phyloP scores from a whole-genome alignment of 495 filamentous ascomycete species.

The Lepraria neglecta region DNA sequence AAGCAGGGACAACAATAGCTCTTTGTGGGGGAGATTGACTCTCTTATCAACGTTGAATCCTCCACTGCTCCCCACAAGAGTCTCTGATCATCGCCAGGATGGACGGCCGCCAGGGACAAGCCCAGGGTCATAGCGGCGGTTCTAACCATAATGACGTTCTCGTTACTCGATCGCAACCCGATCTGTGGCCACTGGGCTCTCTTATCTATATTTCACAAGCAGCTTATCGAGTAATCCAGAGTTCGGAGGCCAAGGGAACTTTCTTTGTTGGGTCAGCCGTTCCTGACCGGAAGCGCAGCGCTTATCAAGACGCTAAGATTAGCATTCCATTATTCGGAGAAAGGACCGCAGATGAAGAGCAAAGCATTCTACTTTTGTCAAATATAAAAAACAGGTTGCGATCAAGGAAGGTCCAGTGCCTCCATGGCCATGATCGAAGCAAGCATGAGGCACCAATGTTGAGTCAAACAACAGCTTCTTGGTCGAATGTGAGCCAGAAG shows the following conservation, averaged over 20 bases:
- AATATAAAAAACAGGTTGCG: too few relatives aligned
- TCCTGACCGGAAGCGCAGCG: neutral
- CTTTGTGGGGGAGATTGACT: slow-evolving; percentile 19
- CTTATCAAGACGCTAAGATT: neutral
- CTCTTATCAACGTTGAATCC: slow-evolving; percentile 18
- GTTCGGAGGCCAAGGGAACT: slow-evolving; percentile 4
- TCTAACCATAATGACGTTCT: neutral
- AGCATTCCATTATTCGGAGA: neutral
- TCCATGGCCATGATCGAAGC: too few relatives aligned
- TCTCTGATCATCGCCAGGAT: neutral
- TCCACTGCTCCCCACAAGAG: slow-evolving; percentile 5
- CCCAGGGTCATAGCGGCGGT: neutral
- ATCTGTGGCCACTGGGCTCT: neutral
- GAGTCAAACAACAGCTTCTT: too few relatives aligned
- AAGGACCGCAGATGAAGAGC: neutral
- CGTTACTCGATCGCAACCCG: slow-evolving; percentile 7
- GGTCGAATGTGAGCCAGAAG: neutral
- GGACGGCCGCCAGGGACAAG: neutral
- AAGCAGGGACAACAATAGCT: neutral
- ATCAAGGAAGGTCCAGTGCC: too few relatives aligned
- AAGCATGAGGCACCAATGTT: too few relatives aligned
- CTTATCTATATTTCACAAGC: neutral
- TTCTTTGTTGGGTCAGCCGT: slow-evolving; percentile 5
- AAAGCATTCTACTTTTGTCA: too few relatives aligned
- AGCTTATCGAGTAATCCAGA: neutral